A percentile compares a stretch with the other conserved stretches of the same genome.
Evolutionary conservation across 371 early-diverging fungal genomes (phyloP).

Genomic region (Haplosporangium sp.): DNA sequence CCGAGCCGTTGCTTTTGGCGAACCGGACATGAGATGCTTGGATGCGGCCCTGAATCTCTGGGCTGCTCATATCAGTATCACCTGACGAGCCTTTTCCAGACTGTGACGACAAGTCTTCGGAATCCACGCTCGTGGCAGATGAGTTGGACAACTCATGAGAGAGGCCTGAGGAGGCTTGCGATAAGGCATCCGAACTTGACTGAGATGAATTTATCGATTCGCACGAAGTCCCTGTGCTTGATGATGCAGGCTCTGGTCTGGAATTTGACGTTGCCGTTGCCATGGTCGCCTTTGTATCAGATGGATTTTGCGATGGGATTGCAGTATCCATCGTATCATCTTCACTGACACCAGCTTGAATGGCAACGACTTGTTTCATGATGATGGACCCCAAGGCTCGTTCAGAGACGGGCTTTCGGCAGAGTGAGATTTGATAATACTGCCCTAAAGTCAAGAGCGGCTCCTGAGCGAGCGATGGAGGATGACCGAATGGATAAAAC

Average conservation of each 20-base stretch:
- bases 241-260: no score
- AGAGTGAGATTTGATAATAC: conserved; percentile 49
- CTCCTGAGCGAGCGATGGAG: conserved; percentile 50
- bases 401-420: conserved; percentile 52
- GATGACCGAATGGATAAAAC: conserved; percentile 53
- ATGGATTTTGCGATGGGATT: neutral
- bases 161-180: no score
- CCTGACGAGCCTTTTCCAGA: neutral
- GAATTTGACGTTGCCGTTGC: neutral
- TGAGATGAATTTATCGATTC: no score
- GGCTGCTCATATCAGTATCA: neutral
- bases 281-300: neutral
- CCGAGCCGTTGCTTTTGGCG: conserved; percentile 37
- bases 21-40: conserved; percentile 47
- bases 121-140: neutral
- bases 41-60: neutral
- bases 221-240: no score
- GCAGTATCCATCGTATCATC: conserved; percentile 1
- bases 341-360: conserved; percentile 29
- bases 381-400: conserved; percentile 48
- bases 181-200: no score
- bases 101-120: neutral
- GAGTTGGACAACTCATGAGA: neutral
- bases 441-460: conserved; percentile 36
- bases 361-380: conserved; percentile 37